phyloP scores from a whole-genome alignment of 768 basidiomycete genomes.

The Rhizopogon vinicolor region DNA sequence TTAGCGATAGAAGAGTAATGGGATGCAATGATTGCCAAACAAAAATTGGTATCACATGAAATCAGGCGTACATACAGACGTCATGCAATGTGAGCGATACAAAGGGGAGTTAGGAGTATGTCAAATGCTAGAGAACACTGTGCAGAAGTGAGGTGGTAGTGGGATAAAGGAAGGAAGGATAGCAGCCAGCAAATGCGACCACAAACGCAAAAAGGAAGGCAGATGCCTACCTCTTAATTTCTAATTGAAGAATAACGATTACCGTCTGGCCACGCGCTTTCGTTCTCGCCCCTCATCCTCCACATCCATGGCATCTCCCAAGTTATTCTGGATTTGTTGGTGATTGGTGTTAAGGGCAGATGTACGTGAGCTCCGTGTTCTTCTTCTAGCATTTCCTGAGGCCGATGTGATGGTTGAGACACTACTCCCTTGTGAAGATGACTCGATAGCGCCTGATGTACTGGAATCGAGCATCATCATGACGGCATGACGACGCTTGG shows the following conservation, averaged over 20 bases:
- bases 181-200: background rate
- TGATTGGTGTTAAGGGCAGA: slow-evolving; percentile 29
- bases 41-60: slow-evolving; percentile 2
- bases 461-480: slow-evolving; percentile 73
- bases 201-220: slow-evolving; percentile 6
- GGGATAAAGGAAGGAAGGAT: background rate
- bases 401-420: slow-evolving; percentile 14
- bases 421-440: slow-evolving; percentile 31
- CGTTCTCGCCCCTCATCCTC: slow-evolving; percentile 75
- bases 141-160: background rate
- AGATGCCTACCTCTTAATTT: background rate
- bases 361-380: slow-evolving; percentile 50
- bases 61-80: slow-evolving; percentile 1
- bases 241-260: background rate
- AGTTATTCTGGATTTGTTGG: slow-evolving; percentile 33
- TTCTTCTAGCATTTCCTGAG: slow-evolving; percentile 38
- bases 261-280: slow-evolving; percentile 69
- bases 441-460: slow-evolving; percentile 31
- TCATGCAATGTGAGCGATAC: background rate
- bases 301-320: slow-evolving; percentile 61
- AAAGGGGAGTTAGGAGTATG: background rate
- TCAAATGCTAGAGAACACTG: background rate
- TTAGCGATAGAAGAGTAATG: slow-evolving; percentile 1
- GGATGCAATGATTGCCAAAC: background rate
- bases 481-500: slow-evolving; percentile 73